Evolutionary conservation across 1,139 yeast species (phyloP), one percentile per base, ranked within the genome.

Genomic region (Blastobotrys illinoisensis): DNA sequence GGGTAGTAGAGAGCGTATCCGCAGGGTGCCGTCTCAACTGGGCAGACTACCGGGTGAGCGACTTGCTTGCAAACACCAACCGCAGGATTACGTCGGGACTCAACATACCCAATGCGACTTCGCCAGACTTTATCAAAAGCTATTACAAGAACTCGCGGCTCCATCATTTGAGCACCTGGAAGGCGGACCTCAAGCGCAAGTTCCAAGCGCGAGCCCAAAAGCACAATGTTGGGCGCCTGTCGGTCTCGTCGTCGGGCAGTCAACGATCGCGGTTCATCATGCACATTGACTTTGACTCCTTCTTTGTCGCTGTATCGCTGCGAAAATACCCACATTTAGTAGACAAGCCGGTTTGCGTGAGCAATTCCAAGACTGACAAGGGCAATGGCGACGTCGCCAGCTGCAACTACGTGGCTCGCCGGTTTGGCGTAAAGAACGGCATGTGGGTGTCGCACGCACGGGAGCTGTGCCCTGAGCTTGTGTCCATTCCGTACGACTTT

Each of bases 251-350:
- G 28, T 5, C 40, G 21, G 9, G 44, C 32, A 9, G 18, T 18
- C 32, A 28, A 23, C 11, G 44, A 13, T 44, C 45, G 6, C 52
- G 60, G 11, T 69, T 78, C 0, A 79, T 90, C 18, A 69, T 90
- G 58, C 98, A 93, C 69, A 78, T 91, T 40, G 99, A 93, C 68
- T 93, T 89, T 69, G 99, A 93, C 68, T 89, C 96, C 61, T 93
- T 93, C 65, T 93, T 93, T 70, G 97, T 91, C 0, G 79, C 96
- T 0, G 97, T 88, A 0, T 87, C 97, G 0, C 80, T 88, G 13
- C 72, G 83, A 52, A 74, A 71, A 5, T 74, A 76, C 47, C 85
- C 86, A 0, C 74, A 82, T 13, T 65, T 78, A 13, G 73, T 60
- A 5, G 81, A 77, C 24, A 61, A 62, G 47, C 95, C 97, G 0